Evolutionary conservation across 2,329 filamentous ascomycete genomes (phyloP).

Genomic region (Pezicula neosporulosa): DNA sequence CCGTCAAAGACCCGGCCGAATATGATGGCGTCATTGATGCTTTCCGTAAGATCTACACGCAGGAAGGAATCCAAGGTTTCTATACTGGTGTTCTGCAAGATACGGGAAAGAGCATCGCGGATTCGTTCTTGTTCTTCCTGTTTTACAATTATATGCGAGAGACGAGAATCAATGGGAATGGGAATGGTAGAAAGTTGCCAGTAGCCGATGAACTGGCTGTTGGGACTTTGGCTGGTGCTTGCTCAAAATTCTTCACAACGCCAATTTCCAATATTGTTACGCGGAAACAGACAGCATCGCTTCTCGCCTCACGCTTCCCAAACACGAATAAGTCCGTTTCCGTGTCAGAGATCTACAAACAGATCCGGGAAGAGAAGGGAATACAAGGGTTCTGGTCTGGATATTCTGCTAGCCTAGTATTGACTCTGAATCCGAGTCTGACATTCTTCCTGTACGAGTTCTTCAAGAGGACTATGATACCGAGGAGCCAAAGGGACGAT

Average conservation of each 20-base stretch:
- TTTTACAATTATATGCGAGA: constrained; percentile 60
- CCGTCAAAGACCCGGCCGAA: constrained; percentile 32
- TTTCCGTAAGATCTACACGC: constrained; percentile 63
- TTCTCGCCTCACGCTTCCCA: constrained; percentile 37
- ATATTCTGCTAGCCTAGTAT: constrained; percentile 74
- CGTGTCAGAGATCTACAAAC: constrained; percentile 54
- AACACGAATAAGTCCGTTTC: constrained; percentile 11
- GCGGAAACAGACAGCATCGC: constrained; percentile 69
- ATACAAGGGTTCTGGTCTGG: constrained; percentile 80
- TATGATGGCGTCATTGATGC: constrained; percentile 69
- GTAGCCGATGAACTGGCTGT: constrained; percentile 71
- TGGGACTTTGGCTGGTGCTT: constrained; percentile 70
- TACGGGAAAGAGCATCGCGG: constrained; percentile 63
- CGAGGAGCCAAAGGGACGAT: constrained; percentile 45
- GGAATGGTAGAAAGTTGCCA: constrained; percentile 41
- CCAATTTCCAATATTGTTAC: constrained; percentile 81
- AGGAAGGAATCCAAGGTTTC: constrained; percentile 66
- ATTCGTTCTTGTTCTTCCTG: constrained; percentile 84
- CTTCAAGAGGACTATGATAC: constrained; percentile 58
- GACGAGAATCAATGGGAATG: constrained; percentile 35
- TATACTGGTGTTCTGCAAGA: constrained; percentile 65
- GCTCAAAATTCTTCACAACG: constrained; percentile 72
- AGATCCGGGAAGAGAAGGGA: constrained; percentile 68
- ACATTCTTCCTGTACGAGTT: constrained; percentile 81
- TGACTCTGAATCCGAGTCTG: constrained; percentile 82